Conservation (phyloP, 2,329 filamentous ascomycete genomes). For the Knufia fluminis region DNA sequence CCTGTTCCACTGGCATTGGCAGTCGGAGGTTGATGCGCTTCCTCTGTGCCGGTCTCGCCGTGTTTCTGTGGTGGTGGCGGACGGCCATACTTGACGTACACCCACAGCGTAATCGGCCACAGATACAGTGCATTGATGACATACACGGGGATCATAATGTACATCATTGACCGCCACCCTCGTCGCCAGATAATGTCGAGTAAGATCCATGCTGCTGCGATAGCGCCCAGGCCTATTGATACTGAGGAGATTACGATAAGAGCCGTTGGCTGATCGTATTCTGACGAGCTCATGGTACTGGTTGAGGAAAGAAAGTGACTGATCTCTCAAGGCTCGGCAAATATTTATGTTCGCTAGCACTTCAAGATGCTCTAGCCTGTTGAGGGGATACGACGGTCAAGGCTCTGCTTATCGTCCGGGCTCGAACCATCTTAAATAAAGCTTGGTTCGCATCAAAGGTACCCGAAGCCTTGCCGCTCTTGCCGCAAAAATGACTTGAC, state of each 20-base stretch:
- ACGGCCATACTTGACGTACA: constrained; percentile 12
- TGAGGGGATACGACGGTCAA: no score
- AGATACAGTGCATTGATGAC: constrained; percentile 14
- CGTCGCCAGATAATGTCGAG: constrained; percentile 11
- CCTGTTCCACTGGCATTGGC: no score
- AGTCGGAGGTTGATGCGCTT: neutral
- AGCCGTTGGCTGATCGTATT: neutral
- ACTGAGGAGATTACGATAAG: constrained; percentile 10
- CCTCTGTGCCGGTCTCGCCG: neutral
- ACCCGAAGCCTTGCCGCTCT: no score
- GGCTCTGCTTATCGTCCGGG: no score
- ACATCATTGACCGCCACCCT: constrained; percentile 13
- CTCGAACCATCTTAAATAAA: no score
- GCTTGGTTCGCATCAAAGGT: no score
- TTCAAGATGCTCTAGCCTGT: no score
- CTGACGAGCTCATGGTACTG: neutral
- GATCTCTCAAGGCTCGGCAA: no score
- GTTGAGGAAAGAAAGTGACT: no score
- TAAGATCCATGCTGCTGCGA: constrained; percentile 8
- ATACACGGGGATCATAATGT: constrained; percentile 13
- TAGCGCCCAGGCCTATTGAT: constrained; percentile 6
- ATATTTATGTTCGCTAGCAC: no score
- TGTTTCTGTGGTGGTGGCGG: constrained; percentile 6
- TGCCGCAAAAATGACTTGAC: no score
- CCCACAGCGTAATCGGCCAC: constrained; percentile 11